Evolutionary conservation across 495 filamentous ascomycete genomes (phyloP).

Genomic region (Penicillium soppii): DNA sequence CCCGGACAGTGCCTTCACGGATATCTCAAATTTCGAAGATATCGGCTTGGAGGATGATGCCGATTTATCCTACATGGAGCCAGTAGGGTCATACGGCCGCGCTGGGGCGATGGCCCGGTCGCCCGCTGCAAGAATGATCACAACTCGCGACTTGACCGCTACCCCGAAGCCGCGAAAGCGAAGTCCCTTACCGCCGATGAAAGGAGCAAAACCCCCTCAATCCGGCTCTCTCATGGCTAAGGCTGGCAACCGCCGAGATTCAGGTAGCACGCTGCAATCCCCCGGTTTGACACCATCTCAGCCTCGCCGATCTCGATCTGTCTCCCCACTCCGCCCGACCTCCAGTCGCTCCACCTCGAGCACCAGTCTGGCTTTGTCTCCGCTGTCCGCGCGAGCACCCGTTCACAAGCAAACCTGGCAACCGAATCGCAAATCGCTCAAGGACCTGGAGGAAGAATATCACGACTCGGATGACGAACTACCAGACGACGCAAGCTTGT

Average conservation of each 20-base stretch:
- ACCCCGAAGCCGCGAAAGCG: slow-evolving; percentile 47
- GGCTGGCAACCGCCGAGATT: slow-evolving; percentile 25
- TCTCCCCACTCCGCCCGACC: slow-evolving; percentile 35
- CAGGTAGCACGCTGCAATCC: slow-evolving; percentile 20
- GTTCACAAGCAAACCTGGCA: slow-evolving; percentile 63
- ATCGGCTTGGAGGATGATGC: slow-evolving; percentile 79
- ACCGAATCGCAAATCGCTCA: slow-evolving; percentile 69
- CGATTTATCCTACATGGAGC: slow-evolving; percentile 27
- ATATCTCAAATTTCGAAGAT: slow-evolving; percentile 86
- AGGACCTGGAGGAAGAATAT: slow-evolving; percentile 84
- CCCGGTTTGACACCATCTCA: slow-evolving; percentile 25
- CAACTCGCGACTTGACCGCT: slow-evolving; percentile 44
- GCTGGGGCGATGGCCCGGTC: slow-evolving; percentile 29
- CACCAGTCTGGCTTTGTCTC: slow-evolving; percentile 39
- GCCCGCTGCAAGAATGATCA: slow-evolving; percentile 31
- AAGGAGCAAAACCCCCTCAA: slow-evolving; percentile 25
- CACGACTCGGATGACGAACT: slow-evolving; percentile 90
- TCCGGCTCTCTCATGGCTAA: slow-evolving; percentile 20
- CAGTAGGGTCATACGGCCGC: slow-evolving; percentile 30
- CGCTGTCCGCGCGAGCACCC: slow-evolving; percentile 28
- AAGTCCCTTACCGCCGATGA: slow-evolving; percentile 34
- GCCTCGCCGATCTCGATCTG: slow-evolving; percentile 41
- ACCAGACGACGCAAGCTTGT: slow-evolving; percentile 85
- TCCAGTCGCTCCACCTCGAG: slow-evolving; percentile 33
- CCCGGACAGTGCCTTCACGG: slow-evolving; percentile 61